A percentile compares a stretch with the other conserved stretches of the same genome.
phyloP scores from a whole-genome alignment of 768 basidiomycete genomes.

The Hericium erinaceus region DNA sequence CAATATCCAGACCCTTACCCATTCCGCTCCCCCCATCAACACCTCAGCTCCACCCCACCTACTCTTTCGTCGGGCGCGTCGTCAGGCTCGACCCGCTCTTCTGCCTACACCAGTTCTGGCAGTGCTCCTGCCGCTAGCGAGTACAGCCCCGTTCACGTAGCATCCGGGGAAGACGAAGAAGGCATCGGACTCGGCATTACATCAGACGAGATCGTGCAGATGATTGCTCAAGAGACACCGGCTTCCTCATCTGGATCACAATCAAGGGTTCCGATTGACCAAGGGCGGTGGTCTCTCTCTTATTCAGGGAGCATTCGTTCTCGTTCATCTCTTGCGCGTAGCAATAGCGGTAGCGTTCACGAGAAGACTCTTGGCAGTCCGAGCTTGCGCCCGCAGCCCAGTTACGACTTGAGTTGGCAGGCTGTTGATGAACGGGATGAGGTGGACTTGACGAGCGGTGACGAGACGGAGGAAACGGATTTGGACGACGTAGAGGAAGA shows the following conservation, averaged over 20 bases:
- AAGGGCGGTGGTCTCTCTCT: constrained; percentile 64
- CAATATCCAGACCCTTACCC: constrained; percentile 70
- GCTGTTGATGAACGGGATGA: constrained; percentile 66
- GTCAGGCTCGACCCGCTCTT: constrained; percentile 64
- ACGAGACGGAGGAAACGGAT: constrained; percentile 38
- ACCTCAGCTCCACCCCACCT: constrained; percentile 37
- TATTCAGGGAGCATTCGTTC: constrained; percentile 58
- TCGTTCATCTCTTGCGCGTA: constrained; percentile 58
- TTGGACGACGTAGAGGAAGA: constrained; percentile 38
- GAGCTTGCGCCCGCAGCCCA: constrained; percentile 52
- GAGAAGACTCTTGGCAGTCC: constrained; percentile 24
- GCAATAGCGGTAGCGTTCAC: constrained; percentile 33
- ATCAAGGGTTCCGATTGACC: constrained; percentile 49
- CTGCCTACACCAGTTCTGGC: constrained; percentile 67
- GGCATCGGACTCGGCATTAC: constrained; percentile 49
- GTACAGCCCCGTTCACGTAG: constrained; percentile 54
- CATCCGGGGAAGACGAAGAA: constrained; percentile 49
- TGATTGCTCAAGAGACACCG: constrained; percentile 44
- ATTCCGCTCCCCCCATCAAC: constrained; percentile 41
- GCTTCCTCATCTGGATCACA: constrained; percentile 35
- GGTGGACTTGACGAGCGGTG: constrained; percentile 44
- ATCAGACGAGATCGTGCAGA: constrained; percentile 55
- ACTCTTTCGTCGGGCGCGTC: constrained; percentile 65
- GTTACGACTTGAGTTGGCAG: constrained; percentile 72
- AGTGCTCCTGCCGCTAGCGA: constrained; percentile 53